Base-by-base conservation (phyloP, 2,329 filamentous ascomycete species). In the Aspergillus brunneoviolaceus region DNA sequence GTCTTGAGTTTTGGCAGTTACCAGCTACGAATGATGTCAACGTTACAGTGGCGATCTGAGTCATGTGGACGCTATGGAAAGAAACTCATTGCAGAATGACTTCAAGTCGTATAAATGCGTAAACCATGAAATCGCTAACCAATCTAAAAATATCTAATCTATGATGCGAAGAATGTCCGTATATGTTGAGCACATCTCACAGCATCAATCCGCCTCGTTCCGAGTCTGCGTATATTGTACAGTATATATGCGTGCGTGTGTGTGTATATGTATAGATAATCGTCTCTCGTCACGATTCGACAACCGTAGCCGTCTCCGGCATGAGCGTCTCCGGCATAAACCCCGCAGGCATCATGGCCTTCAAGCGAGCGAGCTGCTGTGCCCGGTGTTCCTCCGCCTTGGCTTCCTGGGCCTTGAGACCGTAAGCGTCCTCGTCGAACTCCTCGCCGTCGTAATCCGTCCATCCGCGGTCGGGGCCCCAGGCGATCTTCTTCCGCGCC, bases 391-490 rank as follows among this genome's bases (percentile, higher is more conserved):
- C 39, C 45, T 35, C 19, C 27, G 27, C 49, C 4, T 19, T 29
- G 16, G 42, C 49, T 2, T 57, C 49, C 42, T 55, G 53, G 45
- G 51, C 25, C 51, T 49, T 58, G 12, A 65, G 50, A n/a, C 60
- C 64, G 47, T 63, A 63, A 6, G 56, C 53, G 35, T 63, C 57
- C 10, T 49, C 57, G 23, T 50, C 27, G 42, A 55, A 48, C 27
- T 69, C 64, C 45, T 67, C 63, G 4, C 69, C 68, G 56, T 74
- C 70, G 23, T 60, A 63, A 48, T 76, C 72, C 51, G 69, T 72
- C 76, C 74, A 78, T 29, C 72, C 73, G 61, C 73, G 72, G 47
- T 75, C 71, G 27, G 71, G 72, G n/a, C 77, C 77, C 74, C 77
- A 78, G 5, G 67, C 70, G 33, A 78, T 69, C 58, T 72, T 72